Evolutionary conservation across 495 filamentous ascomycete genomes (phyloP), one percentile per base, ranked within the genome.

Genomic region (Aspergillus panamensis): DNA sequence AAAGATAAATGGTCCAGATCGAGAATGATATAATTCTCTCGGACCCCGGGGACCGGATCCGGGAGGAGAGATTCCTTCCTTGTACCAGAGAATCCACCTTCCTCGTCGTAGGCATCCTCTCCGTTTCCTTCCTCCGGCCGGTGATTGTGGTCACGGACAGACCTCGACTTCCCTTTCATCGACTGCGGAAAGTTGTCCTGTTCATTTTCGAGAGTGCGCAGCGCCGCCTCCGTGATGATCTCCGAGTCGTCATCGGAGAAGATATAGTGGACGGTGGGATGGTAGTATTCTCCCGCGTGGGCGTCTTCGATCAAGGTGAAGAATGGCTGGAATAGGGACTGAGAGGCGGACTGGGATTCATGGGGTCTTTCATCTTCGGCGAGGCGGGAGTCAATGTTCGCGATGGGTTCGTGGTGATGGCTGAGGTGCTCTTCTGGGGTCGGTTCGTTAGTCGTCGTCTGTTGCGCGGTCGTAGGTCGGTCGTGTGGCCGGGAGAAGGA

Each of bases 191-290:
- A 30, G 4, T 21, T 48, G 31, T 73, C 68, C 13, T 72, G 62
- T 35, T 76, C 70, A 16, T 63, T 43, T 32, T 75, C 70, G 7
- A 82, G 65, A 6, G 70, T 70, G 32, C 75, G 73, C 8, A 82
- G 60, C 6, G 76, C 75, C 12, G 79, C 80, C 52, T 77, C 76
- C 7, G 87, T 87, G 31, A 90, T 70, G 44, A 87, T 74, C 9
- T 89, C 86, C 5, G 68, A 70, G 66, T 82, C 80, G 71, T 96
- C 91, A 66, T 92, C 88, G 61, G 80, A 81, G 74, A 96, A 97
- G 58, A 96, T 82, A 74, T 97, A 97, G 78, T 93, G 91, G 3
- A 96, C 85, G 40, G 80, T 84, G 19, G 86, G 84, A 59, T 95
- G 92, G 71, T 93, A 80, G 72, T 90, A 74, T 48, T 73, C 74